Evolutionary conservation across 2,329 filamentous ascomycete species (phyloP), one percentile per base, ranked within the genome.

Genomic region (Davidsoniella australis): DNA sequence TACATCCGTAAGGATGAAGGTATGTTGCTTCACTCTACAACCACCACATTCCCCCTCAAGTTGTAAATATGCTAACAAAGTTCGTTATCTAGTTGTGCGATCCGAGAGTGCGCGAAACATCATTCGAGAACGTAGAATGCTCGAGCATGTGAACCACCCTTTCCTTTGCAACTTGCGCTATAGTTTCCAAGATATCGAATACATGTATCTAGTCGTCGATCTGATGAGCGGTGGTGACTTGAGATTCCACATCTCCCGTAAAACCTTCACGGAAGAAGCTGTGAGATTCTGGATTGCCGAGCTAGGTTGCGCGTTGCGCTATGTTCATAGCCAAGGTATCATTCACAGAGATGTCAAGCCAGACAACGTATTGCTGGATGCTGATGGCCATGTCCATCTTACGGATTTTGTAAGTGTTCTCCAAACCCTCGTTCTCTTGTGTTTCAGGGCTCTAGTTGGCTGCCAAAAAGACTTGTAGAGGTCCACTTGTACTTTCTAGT

Each of bases 1-100:
- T 96, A 96, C 65, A 96, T 96, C 56, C 80, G 88, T 57, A 96
- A 95, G 75, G 89, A 96, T 82, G 89, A 96, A 77, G 85, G 87
- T 88, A 40, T 38, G 50, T 39, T 37, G 17, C 17, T 18, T 12
- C 26, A n/a, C 24, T 18, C 4, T 17, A 16, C 8, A 29, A 17
- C n/a, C 23, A n/a, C 39, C 26, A 9, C 40, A 4, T n/a, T n/a
- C 8, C n/a, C 5, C 41, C 10, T 29, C 9, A 36, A 29, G 39
- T 14, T n/a, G 33, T 24, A 26, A 18, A 16, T 7, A 23, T 38
- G 42, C 38, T 43, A 45, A 29, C 39, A 18, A 9, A 24, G 2
- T 41, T 17, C 16, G 36, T 10, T 41, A 2, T 40, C 58, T 63
- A 94, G 89, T 98, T 58, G 87, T 98, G 58, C 85, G 89, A 61